phyloP scores from a whole-genome alignment of 164 flowering plant species.

The Cinnamomum micranthum region DNA sequence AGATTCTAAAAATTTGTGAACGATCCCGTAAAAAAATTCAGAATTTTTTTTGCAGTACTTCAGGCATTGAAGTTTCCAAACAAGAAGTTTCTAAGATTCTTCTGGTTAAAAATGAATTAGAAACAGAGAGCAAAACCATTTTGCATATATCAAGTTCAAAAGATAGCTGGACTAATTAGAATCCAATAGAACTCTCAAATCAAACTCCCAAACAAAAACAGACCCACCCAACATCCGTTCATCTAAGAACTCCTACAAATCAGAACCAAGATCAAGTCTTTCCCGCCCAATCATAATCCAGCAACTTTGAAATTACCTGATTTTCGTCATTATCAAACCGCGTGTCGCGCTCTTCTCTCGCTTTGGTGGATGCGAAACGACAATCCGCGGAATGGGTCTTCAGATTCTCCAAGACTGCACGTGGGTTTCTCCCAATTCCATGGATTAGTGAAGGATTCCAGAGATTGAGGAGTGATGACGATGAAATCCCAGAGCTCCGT shows the following conservation, averaged over 20 bases:
- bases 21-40: no score
- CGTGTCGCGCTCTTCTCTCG: slow-evolving; percentile 20
- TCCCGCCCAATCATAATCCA: neutral
- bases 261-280: neutral
- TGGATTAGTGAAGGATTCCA: neutral
- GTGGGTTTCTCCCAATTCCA: slow-evolving; percentile 18
- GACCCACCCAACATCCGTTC: neutral
- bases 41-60: neutral
- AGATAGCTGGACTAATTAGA: neutral
- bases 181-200: neutral
- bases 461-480: neutral
- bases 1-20: neutral
- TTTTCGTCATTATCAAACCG: slow-evolving; percentile 13
- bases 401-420: slow-evolving; percentile 2
- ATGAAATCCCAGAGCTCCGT: slow-evolving; percentile 9
- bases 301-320: slow-evolving; percentile 23
- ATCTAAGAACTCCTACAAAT: neutral
- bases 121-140: neutral
- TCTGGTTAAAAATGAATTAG: no score
- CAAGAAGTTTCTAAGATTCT: neutral
- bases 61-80: neutral
- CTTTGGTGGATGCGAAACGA: slow-evolving; percentile 36
- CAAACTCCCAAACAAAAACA: neutral
- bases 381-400: slow-evolving; percentile 25
- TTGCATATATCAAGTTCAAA: neutral